Conservation (phyloP, 768 basidiomycete species). For the Dioszegia aurantiaca region DNA sequence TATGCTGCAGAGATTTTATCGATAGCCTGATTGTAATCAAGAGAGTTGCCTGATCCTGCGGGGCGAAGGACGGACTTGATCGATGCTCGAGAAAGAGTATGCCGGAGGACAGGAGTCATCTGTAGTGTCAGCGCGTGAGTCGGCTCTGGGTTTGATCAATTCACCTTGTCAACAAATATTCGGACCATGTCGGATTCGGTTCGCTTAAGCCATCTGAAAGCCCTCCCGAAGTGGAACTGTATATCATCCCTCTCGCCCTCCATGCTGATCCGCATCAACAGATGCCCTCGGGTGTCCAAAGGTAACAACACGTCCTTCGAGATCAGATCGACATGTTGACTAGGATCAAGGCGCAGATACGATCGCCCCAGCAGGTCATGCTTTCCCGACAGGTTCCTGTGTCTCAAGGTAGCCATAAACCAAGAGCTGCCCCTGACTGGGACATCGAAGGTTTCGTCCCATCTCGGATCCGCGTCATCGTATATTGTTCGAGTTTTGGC, state of each 20-base stretch:
- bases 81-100: conserved; percentile 73
- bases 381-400: conserved; percentile 84
- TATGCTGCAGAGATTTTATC: conserved; percentile 79
- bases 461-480: conserved; percentile 83
- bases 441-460: conserved; percentile 96
- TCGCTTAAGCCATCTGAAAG: conserved; percentile 80
- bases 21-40: conserved; percentile 84
- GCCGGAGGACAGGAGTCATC: conserved; percentile 92
- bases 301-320: conserved; percentile 90
- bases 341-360: conserved; percentile 87
- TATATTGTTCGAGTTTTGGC: conserved; percentile 96
- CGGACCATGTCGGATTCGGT: conserved; percentile 94
- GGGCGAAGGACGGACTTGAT: conserved; percentile 74
- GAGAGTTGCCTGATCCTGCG: conserved; percentile 45
- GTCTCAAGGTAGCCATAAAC: conserved; percentile 92
- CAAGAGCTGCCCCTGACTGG: conserved; percentile 91
- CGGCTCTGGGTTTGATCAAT: conserved; percentile 20
- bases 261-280: conserved; percentile 89
- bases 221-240: conserved; percentile 93
- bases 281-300: conserved; percentile 77
- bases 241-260: conserved; percentile 98
- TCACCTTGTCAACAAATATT: conserved; percentile 93
- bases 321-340: conserved; percentile 80
- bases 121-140: conserved; percentile 47
- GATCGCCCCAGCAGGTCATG: conserved; percentile 82